Evolutionary conservation across 768 basidiomycete genomes (phyloP), one percentile per base, ranked within the genome.

Genomic region (Russula compacta): DNA sequence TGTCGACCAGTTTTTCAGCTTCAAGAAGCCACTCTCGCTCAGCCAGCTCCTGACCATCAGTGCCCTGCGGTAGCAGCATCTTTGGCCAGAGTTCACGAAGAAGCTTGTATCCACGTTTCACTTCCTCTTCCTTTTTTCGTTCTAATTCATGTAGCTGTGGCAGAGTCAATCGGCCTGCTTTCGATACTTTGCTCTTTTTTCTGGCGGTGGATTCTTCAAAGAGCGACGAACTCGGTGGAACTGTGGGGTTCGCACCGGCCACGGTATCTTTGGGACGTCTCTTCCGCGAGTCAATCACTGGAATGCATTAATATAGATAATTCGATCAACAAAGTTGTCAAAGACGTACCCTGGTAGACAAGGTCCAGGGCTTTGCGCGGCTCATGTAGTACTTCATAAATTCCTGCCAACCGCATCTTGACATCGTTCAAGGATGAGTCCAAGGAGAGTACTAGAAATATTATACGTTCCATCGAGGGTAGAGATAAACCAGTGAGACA

Each of bases 341-440:
- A 29, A 55, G 35, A 33, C 73, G 5, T 64, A 91, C 94, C 92
- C 81, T 93, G 81, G 54, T 86, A 86, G 14, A 95, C 87, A 0
- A 97, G 74, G 7, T 89, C 85, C 0, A 97, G 77, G 0, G 95
- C 95, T 68, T 87, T 87, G 15, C 84, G 77, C 1, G 88, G 84
- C 64, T 93, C 83, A 47, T 87, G 84, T 65, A 87, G 73, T 11
- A 90, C 84, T 71, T 99, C 95, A 65, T 92, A 91, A 14, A 94
- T 83, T 64, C 90, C 90, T 0, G 95, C 95, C 0, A 98, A 79
- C 64, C 90, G 88, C 81, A 95, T 85, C 71, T 92, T 93, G 32
- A 86, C 87, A 33, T 94, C 89, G 67, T 84, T 83, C 66, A 91
- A 81, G 0, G 79, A 78, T 0, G 91, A 86, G 69, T 94, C 89